These are phyloP conservation scores for Rhizoctonia solani DNA, from an alignment of 1,284 basidiomycete genomes.

Conservation along the genomic window DNA sequence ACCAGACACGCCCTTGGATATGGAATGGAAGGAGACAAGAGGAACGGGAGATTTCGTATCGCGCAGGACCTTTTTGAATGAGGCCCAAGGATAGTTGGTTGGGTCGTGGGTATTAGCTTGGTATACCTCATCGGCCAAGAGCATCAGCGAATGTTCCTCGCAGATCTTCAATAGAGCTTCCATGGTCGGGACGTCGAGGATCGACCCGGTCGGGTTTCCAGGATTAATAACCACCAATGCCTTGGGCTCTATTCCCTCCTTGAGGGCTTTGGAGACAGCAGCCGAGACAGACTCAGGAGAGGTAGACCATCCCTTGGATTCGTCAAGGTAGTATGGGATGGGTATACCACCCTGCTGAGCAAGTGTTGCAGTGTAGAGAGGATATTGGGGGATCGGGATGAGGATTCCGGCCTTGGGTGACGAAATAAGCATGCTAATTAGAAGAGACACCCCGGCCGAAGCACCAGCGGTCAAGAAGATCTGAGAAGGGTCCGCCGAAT, in stretches of 20 bases:
- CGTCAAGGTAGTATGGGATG: conserved; percentile 89
- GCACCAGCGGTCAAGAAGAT: conserved; percentile 97
- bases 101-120: conserved; percentile 85
- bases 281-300: conserved; percentile 69
- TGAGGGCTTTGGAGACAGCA: conserved; percentile 68
- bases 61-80: conserved; percentile 86
- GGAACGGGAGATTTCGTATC: conserved; percentile 67
- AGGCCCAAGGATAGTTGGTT: conserved; percentile 74
- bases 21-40: conserved; percentile 92
- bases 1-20: conserved; percentile 91
- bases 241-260: conserved; percentile 68
- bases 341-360: conserved; percentile 82
- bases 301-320: conserved; percentile 84
- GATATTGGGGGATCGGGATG: conserved; percentile 98
- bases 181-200: conserved; percentile 75
- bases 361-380: conserved; percentile 93
- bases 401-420: conserved; percentile 71
- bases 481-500: conserved; percentile 78
- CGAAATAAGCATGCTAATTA: conserved; percentile 80
- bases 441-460: conserved; percentile 86
- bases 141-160: conserved; percentile 81
- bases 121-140: conserved; percentile 95
- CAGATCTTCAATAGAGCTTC: conserved; percentile 76
- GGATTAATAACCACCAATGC: conserved; percentile 95
- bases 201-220: conserved; percentile 90